Evolutionary conservation across 257 asterid genomes (phyloP), one percentile per base, ranked within the genome.

Genomic region (Ophiorrhiza pumila): DNA sequence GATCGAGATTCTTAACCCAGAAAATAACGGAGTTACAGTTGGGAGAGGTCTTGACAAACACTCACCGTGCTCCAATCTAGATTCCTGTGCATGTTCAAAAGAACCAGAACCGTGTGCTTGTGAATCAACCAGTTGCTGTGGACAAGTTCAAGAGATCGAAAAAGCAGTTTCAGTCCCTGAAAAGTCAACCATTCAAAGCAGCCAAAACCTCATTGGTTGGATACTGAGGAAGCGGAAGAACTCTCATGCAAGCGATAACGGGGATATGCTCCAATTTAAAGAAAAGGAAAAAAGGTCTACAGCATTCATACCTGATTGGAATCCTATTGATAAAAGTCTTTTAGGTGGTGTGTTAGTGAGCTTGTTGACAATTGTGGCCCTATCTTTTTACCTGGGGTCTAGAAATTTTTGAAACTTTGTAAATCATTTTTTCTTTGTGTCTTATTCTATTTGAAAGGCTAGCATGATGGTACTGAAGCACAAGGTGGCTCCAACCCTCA

Each of bases 141-240:
- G 80, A 65, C 77, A 88, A 73, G 74, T 73, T 64, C 60, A 65
- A 45, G 58, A 20, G 20, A 80, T 76, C 70, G 79, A 66, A 32
- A 78, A 67, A 43, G 61, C 77, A 31, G 68, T 47, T 62, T 57
- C 86, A 29, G 71, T 65, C 39, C 74, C 83, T 47, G 69, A 56
- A 25, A 78, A 25, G 69, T 80, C 67, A 37, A 76, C 49, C 29
- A 77, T 81, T 63, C 39, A 53, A 53, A 80, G 74, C 76, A 69
- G 84, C 79, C 83, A 74, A 69, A 85, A 75, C 78, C 76, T 78
- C 64, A 47, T 81, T 4, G 91, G 85, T 46, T 82, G 88, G 90
- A 72, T 85, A 69, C 88, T 86, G 53, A 82, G 96, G 73, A 90
- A 80, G 81, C 82, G 95, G 75, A 88, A 84, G 80, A 80, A 41